Evolutionary conservation across 164 flowering plant species (phyloP).

Genomic region (Piper longum): DNA sequence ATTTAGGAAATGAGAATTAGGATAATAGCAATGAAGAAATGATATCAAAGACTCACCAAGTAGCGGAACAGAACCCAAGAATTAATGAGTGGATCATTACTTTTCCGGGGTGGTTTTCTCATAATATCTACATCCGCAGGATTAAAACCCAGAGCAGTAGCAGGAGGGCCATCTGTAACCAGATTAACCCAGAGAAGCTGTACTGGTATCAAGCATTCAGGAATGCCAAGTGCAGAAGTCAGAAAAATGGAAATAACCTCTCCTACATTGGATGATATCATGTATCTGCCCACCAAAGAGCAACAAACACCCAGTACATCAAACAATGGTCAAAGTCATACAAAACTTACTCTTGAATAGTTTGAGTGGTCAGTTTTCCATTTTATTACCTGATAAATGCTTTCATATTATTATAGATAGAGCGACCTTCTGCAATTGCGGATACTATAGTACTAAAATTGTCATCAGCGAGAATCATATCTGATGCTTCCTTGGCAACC

Average conservation of each 20-base stretch:
- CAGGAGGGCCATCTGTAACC: slow-evolving; percentile 97
- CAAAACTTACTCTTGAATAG: background rate
- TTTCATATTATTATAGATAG: slow-evolving; percentile 88
- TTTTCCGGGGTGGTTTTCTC: slow-evolving; percentile 80
- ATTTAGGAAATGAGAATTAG: background rate
- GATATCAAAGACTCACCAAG: slow-evolving; percentile 30
- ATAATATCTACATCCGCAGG: slow-evolving; percentile 84
- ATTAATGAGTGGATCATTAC: slow-evolving; percentile 64
- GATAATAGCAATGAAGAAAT: background rate
- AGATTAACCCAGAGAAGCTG: slow-evolving; percentile 94
- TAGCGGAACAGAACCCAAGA: slow-evolving; percentile 81
- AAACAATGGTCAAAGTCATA: background rate
- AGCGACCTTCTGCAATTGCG: slow-evolving; percentile 84
- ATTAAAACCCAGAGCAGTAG: slow-evolving; percentile 91
- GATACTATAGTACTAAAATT: slow-evolving; percentile 79
- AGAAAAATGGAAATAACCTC: slow-evolving; percentile 88
- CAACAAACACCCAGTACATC: background rate
- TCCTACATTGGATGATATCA: slow-evolving; percentile 95
- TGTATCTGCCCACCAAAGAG: slow-evolving; percentile 40
- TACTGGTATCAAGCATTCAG: slow-evolving; percentile 87
- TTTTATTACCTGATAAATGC: slow-evolving; percentile 65
- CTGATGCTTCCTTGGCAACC: slow-evolving; percentile 98
- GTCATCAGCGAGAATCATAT: slow-evolving; percentile 90
- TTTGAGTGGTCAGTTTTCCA: background rate
- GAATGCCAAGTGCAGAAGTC: slow-evolving; percentile 82